Evolutionary conservation across 129 eudicot genomes (phyloP), one percentile per base, ranked within the genome.

Genomic region (Ambrosia trifida): DNA sequence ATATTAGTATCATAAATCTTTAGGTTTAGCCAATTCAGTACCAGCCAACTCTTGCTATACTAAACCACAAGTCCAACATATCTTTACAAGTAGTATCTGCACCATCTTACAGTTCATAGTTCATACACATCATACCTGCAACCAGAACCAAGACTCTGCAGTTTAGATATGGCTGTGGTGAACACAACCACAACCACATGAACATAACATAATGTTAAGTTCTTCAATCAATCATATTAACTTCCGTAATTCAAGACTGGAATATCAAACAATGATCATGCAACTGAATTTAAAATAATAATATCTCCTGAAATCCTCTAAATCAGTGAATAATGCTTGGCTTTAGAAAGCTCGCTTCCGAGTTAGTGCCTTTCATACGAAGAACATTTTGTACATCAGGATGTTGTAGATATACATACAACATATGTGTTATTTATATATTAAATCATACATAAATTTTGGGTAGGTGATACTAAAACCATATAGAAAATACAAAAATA

Each of bases 41-140:
- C 59, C 63, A 52, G 66, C 51, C 56, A 74, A 67, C 36, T 68
- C 41, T 24, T 32, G 9, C 44, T 54, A 68, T 66, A 74, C 60
- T 52, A 6, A 47, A 71, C 70, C 51, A 64, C 45, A 72, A 69
- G 56, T 28, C 40, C 51, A 11, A 16, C 58, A 61, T 61, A 44
- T 69, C 72, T 13, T 65, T 62, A 6, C 40, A 47, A 41, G 40
- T 76, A 67, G 47, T 33, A 52, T 38, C 10, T 4, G 52, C 58
- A 64, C 18, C 50, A 45, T 64, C 57, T 45, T 61, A 32, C 64
- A 33, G 64, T 76, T 43, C 76, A 28, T 20, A 33, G 64, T 76
- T 43, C 76, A 28, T 20, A 58, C 46, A 50, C 75, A 70, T 69
- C 72, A 71, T 17, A 78, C 82, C 78, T 78, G 78, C 78, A 54